phyloP scores from a whole-genome alignment of 2,329 filamentous ascomycete species.

The Aspergillus costaricaensis region DNA sequence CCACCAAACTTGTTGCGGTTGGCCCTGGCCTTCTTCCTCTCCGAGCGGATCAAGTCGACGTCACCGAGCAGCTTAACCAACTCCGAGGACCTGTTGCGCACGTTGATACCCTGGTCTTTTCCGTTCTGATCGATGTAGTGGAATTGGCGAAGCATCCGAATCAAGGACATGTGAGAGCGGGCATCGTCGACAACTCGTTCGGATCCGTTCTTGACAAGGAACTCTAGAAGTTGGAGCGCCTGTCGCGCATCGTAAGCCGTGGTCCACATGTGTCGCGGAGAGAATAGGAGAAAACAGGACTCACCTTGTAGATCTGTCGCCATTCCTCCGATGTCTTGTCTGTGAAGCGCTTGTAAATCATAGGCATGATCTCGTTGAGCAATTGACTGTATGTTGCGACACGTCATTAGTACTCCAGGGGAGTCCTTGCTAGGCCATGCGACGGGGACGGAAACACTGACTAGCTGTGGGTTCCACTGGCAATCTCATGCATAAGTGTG shows the following conservation, averaged over 20 bases:
- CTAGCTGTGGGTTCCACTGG: constrained; percentile 98
- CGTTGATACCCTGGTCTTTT: constrained; percentile 97
- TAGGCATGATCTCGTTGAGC: constrained; percentile 99
- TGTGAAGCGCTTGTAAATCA: constrained; percentile 99
- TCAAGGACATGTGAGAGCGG: constrained; percentile 86
- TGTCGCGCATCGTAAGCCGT: constrained; percentile 28
- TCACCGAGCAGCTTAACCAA: constrained; percentile 90
- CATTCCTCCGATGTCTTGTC: constrained; percentile 98
- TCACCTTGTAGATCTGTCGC: constrained; percentile 97
- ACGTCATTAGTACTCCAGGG: constrained; percentile 17
- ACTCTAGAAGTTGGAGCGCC: constrained; percentile 89
- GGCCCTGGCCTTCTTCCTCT: constrained; percentile 82
- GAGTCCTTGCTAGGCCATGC: constrained; percentile 1
- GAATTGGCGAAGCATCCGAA: constrained; percentile 98
- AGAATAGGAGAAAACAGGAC: not conserved
- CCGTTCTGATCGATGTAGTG: constrained; percentile 95
- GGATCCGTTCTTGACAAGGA: constrained; percentile 96
- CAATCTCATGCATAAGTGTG: constrained; percentile 94
- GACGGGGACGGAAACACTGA: constrained; percentile 52
- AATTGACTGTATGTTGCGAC: constrained; percentile 67
- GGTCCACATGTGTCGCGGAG: not conserved
- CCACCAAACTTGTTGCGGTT: constrained; percentile 96
- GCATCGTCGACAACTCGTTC: constrained; percentile 97
- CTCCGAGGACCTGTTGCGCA: constrained; percentile 94
- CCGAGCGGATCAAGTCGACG: constrained; percentile 55